Conservation (phyloP, 257 asterid genomes). For the Lycium barbarum region DNA sequence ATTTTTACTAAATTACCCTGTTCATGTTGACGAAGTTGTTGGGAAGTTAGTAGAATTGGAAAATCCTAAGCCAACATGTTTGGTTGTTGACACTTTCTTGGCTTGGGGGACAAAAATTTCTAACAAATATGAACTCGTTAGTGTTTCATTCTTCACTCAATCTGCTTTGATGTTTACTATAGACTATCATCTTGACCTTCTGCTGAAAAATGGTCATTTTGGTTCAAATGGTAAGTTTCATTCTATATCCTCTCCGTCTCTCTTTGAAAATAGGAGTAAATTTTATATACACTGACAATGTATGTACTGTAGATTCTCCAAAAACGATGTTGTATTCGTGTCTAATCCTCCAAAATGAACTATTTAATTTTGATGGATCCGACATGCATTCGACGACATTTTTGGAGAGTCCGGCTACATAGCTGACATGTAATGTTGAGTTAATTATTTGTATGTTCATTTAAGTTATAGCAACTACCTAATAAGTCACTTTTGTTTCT, state of each 20-base stretch:
- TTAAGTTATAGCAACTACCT: no score
- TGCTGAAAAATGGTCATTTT: constrained; percentile 49
- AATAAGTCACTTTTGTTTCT: no score
- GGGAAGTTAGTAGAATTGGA: constrained; percentile 37
- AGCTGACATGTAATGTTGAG: neutral
- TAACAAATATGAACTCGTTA: constrained; percentile 45
- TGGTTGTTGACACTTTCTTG: constrained; percentile 56
- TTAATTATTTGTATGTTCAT: neutral
- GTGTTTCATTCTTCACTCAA: constrained; percentile 60
- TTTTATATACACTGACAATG: no score
- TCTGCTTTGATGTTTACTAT: constrained; percentile 55
- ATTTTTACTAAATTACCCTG: constrained; percentile 41
- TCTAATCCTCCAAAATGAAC: neutral
- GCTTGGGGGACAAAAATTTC: constrained; percentile 55
- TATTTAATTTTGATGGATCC: neutral
- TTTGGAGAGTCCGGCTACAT: neutral
- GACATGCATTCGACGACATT: neutral
- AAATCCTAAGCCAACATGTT: constrained; percentile 39
- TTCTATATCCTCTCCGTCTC: neutral
- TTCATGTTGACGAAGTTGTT: constrained; percentile 52
- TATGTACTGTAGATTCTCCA: no score
- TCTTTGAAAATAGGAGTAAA: neutral
- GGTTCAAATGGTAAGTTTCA: constrained; percentile 40
- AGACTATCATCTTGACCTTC: constrained; percentile 51
- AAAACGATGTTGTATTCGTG: no score